These are phyloP conservation scores for Malassezia cuniculi DNA, from an alignment of 1,284 basidiomycete species.

Conservation along the genomic window DNA sequence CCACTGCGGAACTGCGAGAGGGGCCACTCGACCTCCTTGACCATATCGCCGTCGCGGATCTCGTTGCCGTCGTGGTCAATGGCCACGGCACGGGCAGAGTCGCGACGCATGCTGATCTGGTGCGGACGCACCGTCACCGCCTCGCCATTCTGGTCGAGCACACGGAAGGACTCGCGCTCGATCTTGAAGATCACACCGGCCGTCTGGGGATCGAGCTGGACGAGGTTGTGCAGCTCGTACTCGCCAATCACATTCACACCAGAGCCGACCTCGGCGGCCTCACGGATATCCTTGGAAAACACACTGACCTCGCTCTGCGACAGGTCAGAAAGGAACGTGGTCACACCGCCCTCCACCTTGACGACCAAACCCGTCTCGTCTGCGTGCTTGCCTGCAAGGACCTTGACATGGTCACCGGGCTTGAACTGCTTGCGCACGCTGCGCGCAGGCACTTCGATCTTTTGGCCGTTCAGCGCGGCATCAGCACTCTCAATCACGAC, in stretches of 20 bases:
- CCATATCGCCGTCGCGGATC: slow-evolving; percentile 67
- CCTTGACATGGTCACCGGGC: slow-evolving; percentile 95
- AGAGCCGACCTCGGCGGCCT: slow-evolving; percentile 87
- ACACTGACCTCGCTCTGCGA: slow-evolving; percentile 90
- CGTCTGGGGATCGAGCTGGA: slow-evolving; percentile 84
- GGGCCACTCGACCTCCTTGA: slow-evolving; percentile 84
- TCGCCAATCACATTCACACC: slow-evolving; percentile 77
- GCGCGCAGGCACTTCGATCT: slow-evolving; percentile 67
- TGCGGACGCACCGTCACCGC: slow-evolving; percentile 79
- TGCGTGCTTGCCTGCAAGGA: slow-evolving; percentile 83
- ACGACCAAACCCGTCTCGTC: slow-evolving; percentile 95
- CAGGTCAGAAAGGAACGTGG: slow-evolving; percentile 95
- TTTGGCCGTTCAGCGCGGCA: slow-evolving; percentile 68
- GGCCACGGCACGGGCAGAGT: slow-evolving; percentile 71
- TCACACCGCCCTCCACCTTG: slow-evolving; percentile 64
- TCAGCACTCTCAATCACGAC: slow-evolving; percentile 65
- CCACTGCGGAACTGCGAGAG: slow-evolving; percentile 65
- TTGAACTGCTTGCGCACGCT: slow-evolving; percentile 90
- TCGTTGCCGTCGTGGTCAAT: slow-evolving; percentile 74
- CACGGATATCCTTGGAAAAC: slow-evolving; percentile 91
- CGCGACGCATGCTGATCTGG: slow-evolving; percentile 74
- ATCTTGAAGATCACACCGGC: slow-evolving; percentile 96
- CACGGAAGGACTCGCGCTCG: slow-evolving; percentile 83
- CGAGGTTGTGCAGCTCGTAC: slow-evolving; percentile 89
- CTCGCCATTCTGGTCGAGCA: slow-evolving; percentile 78